phyloP scores from a whole-genome alignment of 2,329 filamentous ascomycete genomes.

The Ophiognomonia clavigignenti-juglandacearum region DNA sequence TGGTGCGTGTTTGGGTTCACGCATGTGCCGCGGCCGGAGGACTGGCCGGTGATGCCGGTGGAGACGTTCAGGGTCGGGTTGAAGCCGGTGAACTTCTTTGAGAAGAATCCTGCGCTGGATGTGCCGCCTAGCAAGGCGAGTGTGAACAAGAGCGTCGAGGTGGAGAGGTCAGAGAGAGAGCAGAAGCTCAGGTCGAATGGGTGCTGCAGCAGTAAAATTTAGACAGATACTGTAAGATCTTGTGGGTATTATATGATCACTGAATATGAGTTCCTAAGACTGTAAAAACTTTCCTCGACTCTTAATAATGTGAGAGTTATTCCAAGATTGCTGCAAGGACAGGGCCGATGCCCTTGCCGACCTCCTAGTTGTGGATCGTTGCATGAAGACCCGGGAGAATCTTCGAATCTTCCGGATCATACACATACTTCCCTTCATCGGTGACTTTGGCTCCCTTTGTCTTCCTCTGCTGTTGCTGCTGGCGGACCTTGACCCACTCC shows the following conservation, averaged over 20 bases:
- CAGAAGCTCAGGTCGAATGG: neutral
- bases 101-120: slow-evolving; percentile 41
- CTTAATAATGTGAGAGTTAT: neutral
- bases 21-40: slow-evolving; percentile 49
- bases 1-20: slow-evolving; percentile 36
- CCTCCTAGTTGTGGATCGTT: slow-evolving; percentile 29
- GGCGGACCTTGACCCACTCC: slow-evolving; percentile 34
- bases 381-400: slow-evolving; percentile 36
- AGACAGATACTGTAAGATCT: too few species aligned
- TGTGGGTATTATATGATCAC: too few species aligned
- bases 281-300: too few species aligned
- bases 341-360: too few species aligned
- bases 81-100: slow-evolving; percentile 46
- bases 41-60: slow-evolving; percentile 55
- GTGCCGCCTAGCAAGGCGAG: slow-evolving; percentile 14
- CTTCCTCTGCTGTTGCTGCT: slow-evolving; percentile 36
- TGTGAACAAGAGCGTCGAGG: slow-evolving; percentile 19
- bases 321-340: neutral
- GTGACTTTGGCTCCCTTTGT: slow-evolving; percentile 28
- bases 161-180: neutral
- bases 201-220: neutral
- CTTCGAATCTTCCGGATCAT: slow-evolving; percentile 32
- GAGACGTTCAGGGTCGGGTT: slow-evolving; percentile 47
- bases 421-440: slow-evolving; percentile 30
- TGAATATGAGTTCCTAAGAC: too few species aligned